Evolutionary conservation across 139 green algal species (phyloP), one percentile per base, ranked within the genome.

Genomic region (Eudorina sp.): DNA sequence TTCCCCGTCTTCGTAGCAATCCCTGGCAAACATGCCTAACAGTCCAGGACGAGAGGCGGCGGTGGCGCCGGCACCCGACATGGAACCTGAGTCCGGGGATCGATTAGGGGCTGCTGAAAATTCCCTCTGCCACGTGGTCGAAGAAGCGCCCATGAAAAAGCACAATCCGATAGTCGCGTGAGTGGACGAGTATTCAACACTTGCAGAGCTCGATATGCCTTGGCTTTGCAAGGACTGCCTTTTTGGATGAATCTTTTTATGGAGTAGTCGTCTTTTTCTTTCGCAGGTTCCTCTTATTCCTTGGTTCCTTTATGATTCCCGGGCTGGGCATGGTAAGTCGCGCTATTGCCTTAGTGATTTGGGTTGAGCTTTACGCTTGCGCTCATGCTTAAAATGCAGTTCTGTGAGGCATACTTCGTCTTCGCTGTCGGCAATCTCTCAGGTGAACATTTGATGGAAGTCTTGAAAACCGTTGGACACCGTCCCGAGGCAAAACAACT

Each of bases 391-490:
- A n/a, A 25, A 66, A 36, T 11, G 27, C 41, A 85, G 79, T 86
- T 86, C n/a, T 86, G 60, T 23, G 80, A 86, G 60, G 80, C 80
- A 14, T 86, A 86, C 62, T 86, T 86, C 45, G 80, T 86, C 6
- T 86, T 86, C 31, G 80, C 80, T 3, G 80, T 86, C n/a, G 80
- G 80, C 43, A 77, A 86, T 16, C 58, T 85, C 29, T 29, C 29
- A 81, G 11, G 45, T 81, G 43, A 81, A 29, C 16, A 40, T 36
- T 40, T 66, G 55, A 4, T 66, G 55, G 64, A 5, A 4, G 13
- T n/a, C n/a, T n/a, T n/a, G n/a, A n/a, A n/a, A n/a, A n/a, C n/a
- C n/a, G n/a, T n/a, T n/a, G n/a, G n/a, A n/a, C n/a, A n/a, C n/a
- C n/a, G n/a, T n/a, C n/a, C n/a, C n/a, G n/a, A n/a, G n/a, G n/a